Conservation (phyloP, 345 rosid species). For the Fremontodendron californicum region DNA sequence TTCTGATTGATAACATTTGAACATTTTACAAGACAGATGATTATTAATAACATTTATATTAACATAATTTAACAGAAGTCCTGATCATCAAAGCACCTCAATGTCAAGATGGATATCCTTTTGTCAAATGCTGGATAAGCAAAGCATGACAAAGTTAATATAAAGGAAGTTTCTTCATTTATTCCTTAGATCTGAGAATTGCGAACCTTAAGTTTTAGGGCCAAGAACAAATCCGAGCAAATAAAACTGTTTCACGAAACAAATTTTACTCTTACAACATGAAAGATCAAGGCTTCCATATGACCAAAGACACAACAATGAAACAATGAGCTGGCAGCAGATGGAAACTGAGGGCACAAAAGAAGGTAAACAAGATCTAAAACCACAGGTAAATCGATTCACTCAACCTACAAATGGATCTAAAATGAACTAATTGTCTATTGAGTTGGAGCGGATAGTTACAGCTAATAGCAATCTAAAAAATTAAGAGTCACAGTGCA, state of each 20-base stretch:
- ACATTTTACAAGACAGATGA: not conserved
- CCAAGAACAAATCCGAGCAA: not conserved
- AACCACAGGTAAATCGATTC: not conserved
- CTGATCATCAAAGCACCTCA: not conserved
- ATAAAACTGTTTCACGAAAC: not conserved
- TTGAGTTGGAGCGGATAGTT: not conserved
- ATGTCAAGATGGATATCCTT: not conserved
- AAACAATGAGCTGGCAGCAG: not conserved
- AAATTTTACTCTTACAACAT: not conserved
- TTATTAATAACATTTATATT: not conserved
- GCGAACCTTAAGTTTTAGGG: not conserved
- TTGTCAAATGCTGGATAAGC: not conserved
- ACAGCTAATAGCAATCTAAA: not conserved
- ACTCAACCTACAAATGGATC: not conserved
- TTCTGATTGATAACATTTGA: not conserved
- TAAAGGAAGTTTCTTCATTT: not conserved
- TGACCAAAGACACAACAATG: not conserved
- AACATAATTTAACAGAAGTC: not conserved
- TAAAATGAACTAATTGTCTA: not conserved
- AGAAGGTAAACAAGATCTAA: not conserved
- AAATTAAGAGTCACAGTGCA: not conserved
- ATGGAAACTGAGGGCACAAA: not conserved
- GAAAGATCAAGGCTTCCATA: conserved; percentile 1
- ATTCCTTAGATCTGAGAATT: not conserved
- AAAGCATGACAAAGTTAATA: not conserved